Conservation (phyloP, 345 rosid species). For the Rhizophora mangle region DNA sequence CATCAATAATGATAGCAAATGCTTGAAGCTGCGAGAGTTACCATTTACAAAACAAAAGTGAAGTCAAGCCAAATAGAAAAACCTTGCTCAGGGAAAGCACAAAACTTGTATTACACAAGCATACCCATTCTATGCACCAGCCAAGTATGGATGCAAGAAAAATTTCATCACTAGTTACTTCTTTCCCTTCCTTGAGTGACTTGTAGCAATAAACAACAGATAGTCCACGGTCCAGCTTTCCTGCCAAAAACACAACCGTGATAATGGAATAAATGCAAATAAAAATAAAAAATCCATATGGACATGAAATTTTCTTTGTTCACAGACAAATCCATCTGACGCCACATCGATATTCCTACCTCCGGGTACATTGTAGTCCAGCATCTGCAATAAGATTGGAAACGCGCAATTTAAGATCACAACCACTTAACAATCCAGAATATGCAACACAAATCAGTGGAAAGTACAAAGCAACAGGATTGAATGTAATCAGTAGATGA, state of each 20-base stretch:
- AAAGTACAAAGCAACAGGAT: slow-evolving; percentile 2
- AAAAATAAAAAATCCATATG: background rate
- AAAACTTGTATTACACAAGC: background rate
- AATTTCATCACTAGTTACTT: slow-evolving; percentile 52
- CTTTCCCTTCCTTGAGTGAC: slow-evolving; percentile 55
- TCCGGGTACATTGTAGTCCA: slow-evolving; percentile 85
- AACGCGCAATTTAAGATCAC: background rate
- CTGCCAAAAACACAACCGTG: slow-evolving; percentile 24
- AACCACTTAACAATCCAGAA: background rate
- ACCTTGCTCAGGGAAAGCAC: background rate
- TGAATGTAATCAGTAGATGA: too few relatives aligned
- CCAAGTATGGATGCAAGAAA: slow-evolving; percentile 71
- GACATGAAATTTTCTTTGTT: background rate
- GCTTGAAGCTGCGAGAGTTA: slow-evolving; percentile 68
- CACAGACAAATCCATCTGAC: background rate
- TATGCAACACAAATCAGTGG: background rate
- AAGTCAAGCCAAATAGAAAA: background rate
- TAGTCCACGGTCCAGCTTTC: slow-evolving; percentile 83
- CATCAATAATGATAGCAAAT: slow-evolving; percentile 73
- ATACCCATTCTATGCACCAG: slow-evolving; percentile 92
- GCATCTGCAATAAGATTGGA: slow-evolving; percentile 52
- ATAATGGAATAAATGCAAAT: too few relatives aligned
- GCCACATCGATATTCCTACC: slow-evolving; percentile 37
- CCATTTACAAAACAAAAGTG: background rate
- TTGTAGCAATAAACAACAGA: slow-evolving; percentile 75